Evolutionary conservation across 495 filamentous ascomycete species (phyloP).

Genomic region (Penicillium goetzii): DNA sequence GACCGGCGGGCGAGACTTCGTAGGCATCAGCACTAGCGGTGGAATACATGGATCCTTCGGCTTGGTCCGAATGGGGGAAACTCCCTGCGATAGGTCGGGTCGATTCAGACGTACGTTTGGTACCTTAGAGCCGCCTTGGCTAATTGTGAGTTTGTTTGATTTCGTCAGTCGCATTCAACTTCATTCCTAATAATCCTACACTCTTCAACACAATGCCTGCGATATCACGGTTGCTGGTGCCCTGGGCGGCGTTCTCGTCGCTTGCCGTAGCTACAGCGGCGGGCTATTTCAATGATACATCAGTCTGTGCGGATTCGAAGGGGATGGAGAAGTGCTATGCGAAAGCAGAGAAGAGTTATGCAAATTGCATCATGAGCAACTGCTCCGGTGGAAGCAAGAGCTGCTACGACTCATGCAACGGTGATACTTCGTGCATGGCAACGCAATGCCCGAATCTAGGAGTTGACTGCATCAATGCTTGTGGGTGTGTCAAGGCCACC

Average conservation of each 20-base stretch:
- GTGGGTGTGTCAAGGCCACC: constrained; percentile 14
- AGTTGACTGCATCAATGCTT: constrained; percentile 26
- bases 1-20: neutral
- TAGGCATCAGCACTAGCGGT: constrained; percentile 9
- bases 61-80: constrained; percentile 2
- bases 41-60: constrained; percentile 7
- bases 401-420: constrained; percentile 21
- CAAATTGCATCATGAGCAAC: constrained; percentile 25
- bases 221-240: neutral
- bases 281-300: constrained; percentile 22
- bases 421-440: constrained; percentile 19
- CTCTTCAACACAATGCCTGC: neutral
- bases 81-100: neutral
- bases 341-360: constrained; percentile 13
- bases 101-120: neutral
- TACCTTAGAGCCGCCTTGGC: neutral
- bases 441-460: constrained; percentile 19
- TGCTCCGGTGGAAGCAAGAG: constrained; percentile 17
- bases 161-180: neutral
- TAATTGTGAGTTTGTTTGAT: neutral
- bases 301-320: constrained; percentile 25
- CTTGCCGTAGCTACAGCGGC: constrained; percentile 1
- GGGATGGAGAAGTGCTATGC: constrained; percentile 23
- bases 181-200: neutral
- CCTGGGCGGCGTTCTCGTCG: neutral